phyloP scores from a whole-genome alignment of 345 rosid genomes.

The Melastoma malabathricum region DNA sequence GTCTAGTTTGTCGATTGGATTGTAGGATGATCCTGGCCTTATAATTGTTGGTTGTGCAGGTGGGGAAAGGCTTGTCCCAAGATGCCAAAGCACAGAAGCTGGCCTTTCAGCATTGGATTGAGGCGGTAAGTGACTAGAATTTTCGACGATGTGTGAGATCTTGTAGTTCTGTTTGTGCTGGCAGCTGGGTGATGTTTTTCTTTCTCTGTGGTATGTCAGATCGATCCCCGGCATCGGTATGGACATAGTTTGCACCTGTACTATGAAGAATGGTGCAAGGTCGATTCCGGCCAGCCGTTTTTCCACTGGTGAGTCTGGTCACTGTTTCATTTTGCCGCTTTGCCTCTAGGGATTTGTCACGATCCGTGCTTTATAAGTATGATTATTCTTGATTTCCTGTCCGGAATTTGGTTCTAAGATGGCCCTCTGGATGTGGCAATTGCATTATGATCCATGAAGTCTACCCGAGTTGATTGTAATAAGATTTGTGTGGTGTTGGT shows the following conservation, averaged over 20 bases:
- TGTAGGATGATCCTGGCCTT: slow-evolving; percentile 3
- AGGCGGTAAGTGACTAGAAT: slow-evolving; percentile 22
- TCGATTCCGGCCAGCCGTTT: slow-evolving; percentile 79
- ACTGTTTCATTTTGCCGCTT: background rate
- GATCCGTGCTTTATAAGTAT: no score
- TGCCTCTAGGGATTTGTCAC: no score
- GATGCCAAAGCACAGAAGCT: slow-evolving; percentile 64
- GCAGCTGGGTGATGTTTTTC: background rate
- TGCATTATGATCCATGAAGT: background rate
- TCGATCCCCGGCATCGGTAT: slow-evolving; percentile 89
- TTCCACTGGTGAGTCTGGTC: slow-evolving; percentile 52
- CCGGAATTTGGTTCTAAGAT: no score
- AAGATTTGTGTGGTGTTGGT: background rate
- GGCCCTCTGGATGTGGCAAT: no score
- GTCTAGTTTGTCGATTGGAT: background rate
- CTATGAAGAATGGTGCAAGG: slow-evolving; percentile 62
- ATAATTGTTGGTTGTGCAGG: slow-evolving; percentile 29
- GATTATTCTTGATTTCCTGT: no score
- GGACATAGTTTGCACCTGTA: slow-evolving; percentile 73
- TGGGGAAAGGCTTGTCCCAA: slow-evolving; percentile 45
- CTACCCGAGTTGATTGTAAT: background rate
- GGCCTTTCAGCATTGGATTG: slow-evolving; percentile 95
- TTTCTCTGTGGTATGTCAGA: slow-evolving; percentile 22
- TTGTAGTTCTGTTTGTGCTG: no score
- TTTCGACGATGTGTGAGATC: background rate